Base-by-base conservation (phyloP, 2,329 filamentous ascomycete species). In the Colletotrichum liriopes region DNA sequence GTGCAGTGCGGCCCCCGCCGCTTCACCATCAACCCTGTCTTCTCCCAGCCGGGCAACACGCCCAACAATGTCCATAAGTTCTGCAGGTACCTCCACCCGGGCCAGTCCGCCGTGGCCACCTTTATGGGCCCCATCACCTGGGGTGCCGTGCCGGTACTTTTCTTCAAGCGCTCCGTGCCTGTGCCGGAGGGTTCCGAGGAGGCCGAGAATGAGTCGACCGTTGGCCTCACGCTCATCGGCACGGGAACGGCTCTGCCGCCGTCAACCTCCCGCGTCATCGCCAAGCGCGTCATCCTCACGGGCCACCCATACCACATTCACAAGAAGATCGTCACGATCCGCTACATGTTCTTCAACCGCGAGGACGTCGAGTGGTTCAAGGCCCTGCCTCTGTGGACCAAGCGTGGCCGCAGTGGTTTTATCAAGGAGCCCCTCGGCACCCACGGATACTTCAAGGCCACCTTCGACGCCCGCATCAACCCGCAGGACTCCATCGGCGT, bases 401-500 rank as follows among this genome's bases (percentile, higher is more conserved):
- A 91, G 85, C 86, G 96, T 39, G 96, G 96, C 8, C 88, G 96
- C 74, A 94, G 91, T 76, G 96, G 96, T 11, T 98, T 92, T 81
- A 91, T 99, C 86, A 98, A 98, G 87, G 96, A 99, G 86, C 89
- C 93, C 70, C 85, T 99, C 61, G 96, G 96, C 77, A 99, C 96
- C 45, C 96, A 99, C 82, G 96, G 96, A n/a, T 99, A 99, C 86
- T 98, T 98, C 89, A 99, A 99, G 88, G 96, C 96, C 16, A 98
- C 93, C 2, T 99, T 99, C 84, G 97, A 99, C 81, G 94, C 92
- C 16, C 94, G 93, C 80, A 96, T 99, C 81, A 98, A 98, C 82
- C 95, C 96, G 1, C 94, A 98, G 84, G 96, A 99, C 84, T 92
- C 95, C 3, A 91, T 99, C 58, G 96, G 94, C 61, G 93, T 98